These are phyloP conservation scores for Saksenaea oblongispora DNA, from an alignment of 371 early-diverging fungal species.

Conservation along the genomic window DNA sequence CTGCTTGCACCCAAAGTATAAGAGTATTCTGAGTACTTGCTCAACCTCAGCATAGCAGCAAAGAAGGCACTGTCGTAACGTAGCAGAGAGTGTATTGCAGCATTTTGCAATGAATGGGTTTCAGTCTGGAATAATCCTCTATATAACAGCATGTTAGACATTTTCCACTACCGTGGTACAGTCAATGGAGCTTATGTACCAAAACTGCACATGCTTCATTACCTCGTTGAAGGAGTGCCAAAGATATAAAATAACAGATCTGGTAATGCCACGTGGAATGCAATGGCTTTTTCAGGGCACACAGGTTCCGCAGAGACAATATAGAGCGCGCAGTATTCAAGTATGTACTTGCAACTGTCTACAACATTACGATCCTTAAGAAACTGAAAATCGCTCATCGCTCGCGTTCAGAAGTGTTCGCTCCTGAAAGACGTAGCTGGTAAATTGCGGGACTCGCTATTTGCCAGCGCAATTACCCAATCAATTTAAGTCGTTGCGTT, in stretches of 20 bases:
- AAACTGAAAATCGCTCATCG: constrained; percentile 10
- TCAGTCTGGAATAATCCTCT: constrained; percentile 44
- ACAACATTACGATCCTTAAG: constrained; percentile 10
- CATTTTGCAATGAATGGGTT: constrained; percentile 17
- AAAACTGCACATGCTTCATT: neutral
- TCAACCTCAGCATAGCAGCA: constrained; percentile 22
- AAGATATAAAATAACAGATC: constrained; percentile 31
- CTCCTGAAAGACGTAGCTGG: neutral
- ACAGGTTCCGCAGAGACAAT: constrained; percentile 7
- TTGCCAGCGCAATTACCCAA: too few relatives aligned
- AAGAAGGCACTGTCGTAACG: constrained; percentile 27
- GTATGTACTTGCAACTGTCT: constrained; percentile 9
- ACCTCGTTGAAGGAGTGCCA: constrained; percentile 40
- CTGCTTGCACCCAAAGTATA: constrained; percentile 30
- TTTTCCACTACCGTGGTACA: neutral
- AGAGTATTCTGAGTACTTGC: constrained; percentile 23
- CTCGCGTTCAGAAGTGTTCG: neutral
- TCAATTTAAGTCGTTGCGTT: too few relatives aligned
- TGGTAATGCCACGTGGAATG: constrained; percentile 27
- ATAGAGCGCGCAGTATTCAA: constrained; percentile 11
- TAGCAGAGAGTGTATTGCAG: constrained; percentile 21
- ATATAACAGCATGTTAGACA: neutral
- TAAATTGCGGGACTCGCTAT: too few relatives aligned
- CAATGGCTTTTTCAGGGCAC: constrained; percentile 5
- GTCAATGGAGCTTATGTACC: neutral